phyloP scores from a whole-genome alignment of 495 filamentous ascomycete species.

The Trichocladium antarcticum region DNA sequence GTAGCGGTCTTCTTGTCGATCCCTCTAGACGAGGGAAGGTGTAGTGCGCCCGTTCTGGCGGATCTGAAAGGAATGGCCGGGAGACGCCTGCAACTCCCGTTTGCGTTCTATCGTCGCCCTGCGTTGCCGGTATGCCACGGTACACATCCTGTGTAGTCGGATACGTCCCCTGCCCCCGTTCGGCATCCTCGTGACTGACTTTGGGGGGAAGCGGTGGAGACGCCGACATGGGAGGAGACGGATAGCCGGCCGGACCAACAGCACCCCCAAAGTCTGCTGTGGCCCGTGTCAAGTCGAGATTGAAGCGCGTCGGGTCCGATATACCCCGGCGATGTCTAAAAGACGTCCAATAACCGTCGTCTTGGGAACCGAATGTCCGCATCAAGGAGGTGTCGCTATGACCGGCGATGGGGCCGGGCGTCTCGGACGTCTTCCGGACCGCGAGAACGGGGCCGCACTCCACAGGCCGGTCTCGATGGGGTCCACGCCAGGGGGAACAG shows the following conservation, averaged over 20 bases:
- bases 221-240: constrained; percentile 79
- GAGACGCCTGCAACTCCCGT: constrained; percentile 24
- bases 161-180: constrained; percentile 44
- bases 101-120: constrained; percentile 32
- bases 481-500: constrained; percentile 17
- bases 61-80: constrained; percentile 29
- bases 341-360: constrained; percentile 37
- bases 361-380: constrained; percentile 35
- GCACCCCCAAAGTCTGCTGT: constrained; percentile 55
- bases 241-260: constrained; percentile 55
- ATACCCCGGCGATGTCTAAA: constrained; percentile 51
- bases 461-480: constrained; percentile 11
- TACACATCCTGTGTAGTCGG: constrained; percentile 39
- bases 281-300: constrained; percentile 58
- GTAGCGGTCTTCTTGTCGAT: constrained; percentile 24
- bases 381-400: constrained; percentile 31
- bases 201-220: constrained; percentile 59
- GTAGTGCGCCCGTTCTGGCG: constrained; percentile 32
- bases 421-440: constrained; percentile 19
- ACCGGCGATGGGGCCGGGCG: constrained; percentile 18
- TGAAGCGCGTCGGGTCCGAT: constrained; percentile 54
- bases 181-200: constrained; percentile 48
- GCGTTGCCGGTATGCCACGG: constrained; percentile 31
- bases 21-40: constrained; percentile 30
- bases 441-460: constrained; percentile 8